These are phyloP conservation scores for Crassisporium funariophilum DNA, from an alignment of 768 basidiomycete species.

Conservation along the genomic window DNA sequence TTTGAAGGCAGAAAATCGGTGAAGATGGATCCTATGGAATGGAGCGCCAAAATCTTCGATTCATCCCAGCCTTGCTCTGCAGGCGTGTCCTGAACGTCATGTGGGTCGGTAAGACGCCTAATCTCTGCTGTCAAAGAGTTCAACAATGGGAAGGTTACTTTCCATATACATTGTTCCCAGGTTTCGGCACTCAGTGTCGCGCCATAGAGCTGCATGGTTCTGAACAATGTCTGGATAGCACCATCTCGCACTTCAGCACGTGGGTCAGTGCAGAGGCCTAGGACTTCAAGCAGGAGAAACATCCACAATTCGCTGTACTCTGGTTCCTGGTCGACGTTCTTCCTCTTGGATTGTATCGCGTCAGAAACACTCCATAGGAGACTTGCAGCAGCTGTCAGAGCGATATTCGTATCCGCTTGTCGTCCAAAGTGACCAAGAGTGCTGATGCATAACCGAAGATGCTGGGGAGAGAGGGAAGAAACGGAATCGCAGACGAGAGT, in stretches of 20 bases:
- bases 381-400: slow-evolving; percentile 90
- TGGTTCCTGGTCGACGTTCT: slow-evolving; percentile 59
- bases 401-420: slow-evolving; percentile 95
- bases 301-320: slow-evolving; percentile 93
- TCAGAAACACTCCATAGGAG: slow-evolving; percentile 96
- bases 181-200: slow-evolving; percentile 77
- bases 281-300: slow-evolving; percentile 81
- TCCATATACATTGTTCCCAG: slow-evolving; percentile 93
- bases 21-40: slow-evolving; percentile 83
- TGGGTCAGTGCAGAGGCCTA: slow-evolving; percentile 78
- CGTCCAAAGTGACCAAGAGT: slow-evolving; percentile 91
- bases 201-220: slow-evolving; percentile 93
- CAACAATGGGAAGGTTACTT: slow-evolving; percentile 84
- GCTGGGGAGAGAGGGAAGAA: slow-evolving; percentile 74
- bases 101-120: slow-evolving; percentile 37
- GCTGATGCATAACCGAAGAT: slow-evolving; percentile 85
- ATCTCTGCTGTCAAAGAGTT: slow-evolving; percentile 66
- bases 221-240: slow-evolving; percentile 93
- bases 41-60: slow-evolving; percentile 81
- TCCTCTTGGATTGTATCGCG: slow-evolving; percentile 85
- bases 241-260: slow-evolving; percentile 90
- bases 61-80: slow-evolving; percentile 78
- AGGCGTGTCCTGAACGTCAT: slow-evolving; percentile 18
- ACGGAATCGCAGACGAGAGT: slow-evolving; percentile 95
- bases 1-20: slow-evolving; percentile 75